These are phyloP conservation scores for Trichocladium uniseriatum DNA, from an alignment of 495 filamentous ascomycete species.

Conservation along the genomic window DNA sequence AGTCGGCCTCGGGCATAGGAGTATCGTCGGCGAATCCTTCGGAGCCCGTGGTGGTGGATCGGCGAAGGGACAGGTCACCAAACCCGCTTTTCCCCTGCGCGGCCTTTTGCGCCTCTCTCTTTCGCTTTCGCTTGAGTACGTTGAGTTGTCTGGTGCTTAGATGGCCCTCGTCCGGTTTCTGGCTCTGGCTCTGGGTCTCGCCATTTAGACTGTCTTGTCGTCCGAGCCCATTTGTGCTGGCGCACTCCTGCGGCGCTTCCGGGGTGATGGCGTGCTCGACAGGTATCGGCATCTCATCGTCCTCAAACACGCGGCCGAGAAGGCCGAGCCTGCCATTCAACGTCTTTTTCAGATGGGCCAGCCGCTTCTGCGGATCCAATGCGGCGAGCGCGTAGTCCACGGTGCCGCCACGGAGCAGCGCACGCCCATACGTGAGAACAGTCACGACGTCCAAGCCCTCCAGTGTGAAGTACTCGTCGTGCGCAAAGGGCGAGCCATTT, in stretches of 20 bases:
- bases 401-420: conserved; percentile 69
- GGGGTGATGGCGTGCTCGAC: conserved; percentile 31
- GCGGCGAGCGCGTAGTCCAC: conserved; percentile 74
- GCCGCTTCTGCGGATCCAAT: conserved; percentile 68
- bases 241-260: conserved; percentile 33
- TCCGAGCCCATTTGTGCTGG: conserved; percentile 34
- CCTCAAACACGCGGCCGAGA: conserved; percentile 66
- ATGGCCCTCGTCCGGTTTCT: conserved; percentile 53
- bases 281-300: conserved; percentile 59
- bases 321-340: conserved; percentile 76
- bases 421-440: conserved; percentile 72
- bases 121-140: conserved; percentile 83
- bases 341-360: conserved; percentile 82
- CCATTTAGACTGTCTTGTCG: conserved; percentile 25
- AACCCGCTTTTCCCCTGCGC: conserved; percentile 60
- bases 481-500: conserved; percentile 21
- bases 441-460: conserved; percentile 66
- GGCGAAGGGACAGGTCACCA: conserved; percentile 71
- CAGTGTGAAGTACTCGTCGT: conserved; percentile 57
- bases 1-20: conserved; percentile 49
- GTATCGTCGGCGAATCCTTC: conserved; percentile 45
- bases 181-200: conserved; percentile 20
- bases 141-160: conserved; percentile 90
- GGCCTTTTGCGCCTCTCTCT: conserved; percentile 71
- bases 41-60: conserved; percentile 48